Evolutionary conservation across 225 moss, liverwort and hornwort genomes (phyloP).

Genomic region (Bryum argenteum): DNA sequence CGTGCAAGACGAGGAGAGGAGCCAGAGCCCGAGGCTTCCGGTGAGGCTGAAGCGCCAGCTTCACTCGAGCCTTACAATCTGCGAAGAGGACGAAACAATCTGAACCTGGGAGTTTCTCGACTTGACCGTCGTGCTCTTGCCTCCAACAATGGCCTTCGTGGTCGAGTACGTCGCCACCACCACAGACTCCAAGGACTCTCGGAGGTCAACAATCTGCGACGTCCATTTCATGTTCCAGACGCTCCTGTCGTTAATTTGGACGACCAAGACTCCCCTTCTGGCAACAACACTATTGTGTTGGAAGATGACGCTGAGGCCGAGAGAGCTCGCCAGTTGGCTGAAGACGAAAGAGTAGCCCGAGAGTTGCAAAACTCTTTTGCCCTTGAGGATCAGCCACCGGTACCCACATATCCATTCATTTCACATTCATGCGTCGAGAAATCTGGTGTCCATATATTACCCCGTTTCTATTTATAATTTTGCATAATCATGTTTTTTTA

Average conservation of each 20-base stretch:
- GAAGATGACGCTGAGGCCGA: constrained; percentile 57
- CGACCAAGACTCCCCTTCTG: constrained; percentile 35
- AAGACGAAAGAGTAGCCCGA: constrained; percentile 77
- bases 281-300: constrained; percentile 35
- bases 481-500: no score
- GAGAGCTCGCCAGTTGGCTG: constrained; percentile 59
- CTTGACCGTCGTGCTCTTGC: constrained; percentile 29
- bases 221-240: constrained; percentile 32
- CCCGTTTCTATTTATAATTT: no score
- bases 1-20: constrained; percentile 46
- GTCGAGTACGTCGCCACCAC: constrained; percentile 44
- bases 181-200: constrained; percentile 36
- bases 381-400: constrained; percentile 56
- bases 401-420: constrained; percentile 14
- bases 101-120: constrained; percentile 35
- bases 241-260: constrained; percentile 45
- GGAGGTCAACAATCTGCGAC: constrained; percentile 33
- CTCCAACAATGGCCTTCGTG: constrained; percentile 24
- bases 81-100: constrained; percentile 40
- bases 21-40: constrained; percentile 23
- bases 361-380: constrained; percentile 64
- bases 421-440: no score
- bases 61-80: constrained; percentile 37
- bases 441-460: no score
- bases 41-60: constrained; percentile 19